phyloP scores from a whole-genome alignment of 371 early-diverging fungal species.

The Edhazardia aedis region DNA sequence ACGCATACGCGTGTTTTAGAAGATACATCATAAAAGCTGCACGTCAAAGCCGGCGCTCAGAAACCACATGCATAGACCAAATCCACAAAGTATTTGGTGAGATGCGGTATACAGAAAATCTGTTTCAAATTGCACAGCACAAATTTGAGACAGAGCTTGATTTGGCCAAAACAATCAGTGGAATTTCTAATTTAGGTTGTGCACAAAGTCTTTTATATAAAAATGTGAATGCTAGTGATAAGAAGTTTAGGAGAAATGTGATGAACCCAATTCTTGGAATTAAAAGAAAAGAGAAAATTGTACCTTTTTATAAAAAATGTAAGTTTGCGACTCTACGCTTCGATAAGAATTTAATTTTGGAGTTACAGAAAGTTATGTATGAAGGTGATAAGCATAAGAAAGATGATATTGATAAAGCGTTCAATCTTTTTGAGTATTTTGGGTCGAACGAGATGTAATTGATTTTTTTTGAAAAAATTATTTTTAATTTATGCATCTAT shows the following conservation, averaged over 20 bases:
- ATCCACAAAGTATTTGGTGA: conserved; percentile 7
- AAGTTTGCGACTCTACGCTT: too few relatives aligned
- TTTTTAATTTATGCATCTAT: too few relatives aligned
- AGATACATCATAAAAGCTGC: conserved; percentile 24
- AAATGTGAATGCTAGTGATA: background rate
- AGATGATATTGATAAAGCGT: too few relatives aligned
- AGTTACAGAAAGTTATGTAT: too few relatives aligned
- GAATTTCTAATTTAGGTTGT: background rate
- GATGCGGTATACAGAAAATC: background rate
- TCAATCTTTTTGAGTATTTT: too few relatives aligned
- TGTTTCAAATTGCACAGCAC: background rate
- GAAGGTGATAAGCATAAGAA: too few relatives aligned
- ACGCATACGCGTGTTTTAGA: conserved; percentile 35
- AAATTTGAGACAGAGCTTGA: background rate
- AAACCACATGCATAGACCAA: conserved; percentile 18
- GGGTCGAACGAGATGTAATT: too few relatives aligned
- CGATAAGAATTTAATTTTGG: too few relatives aligned
- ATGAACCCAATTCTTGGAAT: background rate
- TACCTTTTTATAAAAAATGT: conserved; percentile 1
- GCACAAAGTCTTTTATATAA: background rate
- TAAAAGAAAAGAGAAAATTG: background rate
- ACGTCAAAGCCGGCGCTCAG: conserved; percentile 30
- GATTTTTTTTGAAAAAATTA: too few relatives aligned
- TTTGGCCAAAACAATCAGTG: background rate
- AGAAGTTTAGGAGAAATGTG: background rate